Percentiles rank a stretch among this genome's conserved stretches.
Conservation (phyloP, 257 asterid genomes). For the Asclepias syriaca region DNA sequence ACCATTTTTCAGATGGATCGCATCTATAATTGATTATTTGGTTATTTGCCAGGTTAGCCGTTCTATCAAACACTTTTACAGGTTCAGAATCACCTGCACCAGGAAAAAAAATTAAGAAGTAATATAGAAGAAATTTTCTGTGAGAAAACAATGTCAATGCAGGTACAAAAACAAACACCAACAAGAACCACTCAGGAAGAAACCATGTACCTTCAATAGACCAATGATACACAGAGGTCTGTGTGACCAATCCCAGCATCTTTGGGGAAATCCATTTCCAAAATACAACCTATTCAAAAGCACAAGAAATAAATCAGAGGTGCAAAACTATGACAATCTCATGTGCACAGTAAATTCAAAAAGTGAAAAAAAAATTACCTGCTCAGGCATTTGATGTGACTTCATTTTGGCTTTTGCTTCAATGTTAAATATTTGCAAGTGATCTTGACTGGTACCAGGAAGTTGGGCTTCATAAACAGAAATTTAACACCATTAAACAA, state of each 20-base stretch:
- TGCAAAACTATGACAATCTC: neutral
- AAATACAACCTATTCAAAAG: slow-evolving; percentile 66
- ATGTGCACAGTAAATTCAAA: neutral
- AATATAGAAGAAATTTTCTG: slow-evolving; percentile 7
- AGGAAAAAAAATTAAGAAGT: neutral
- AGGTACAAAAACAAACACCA: too few species aligned
- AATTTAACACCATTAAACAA: slow-evolving; percentile 2
- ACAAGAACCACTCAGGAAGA: neutral
- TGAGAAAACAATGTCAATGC: too few species aligned
- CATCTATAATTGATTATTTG: slow-evolving; percentile 93
- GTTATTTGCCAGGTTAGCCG: slow-evolving; percentile 85
- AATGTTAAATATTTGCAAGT: slow-evolving; percentile 94
- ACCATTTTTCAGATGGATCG: slow-evolving; percentile 97
- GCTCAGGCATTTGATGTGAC: slow-evolving; percentile 99
- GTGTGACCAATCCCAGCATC: slow-evolving; percentile 95
- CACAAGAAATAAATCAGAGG: neutral
- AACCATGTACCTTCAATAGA: slow-evolving; percentile 63
- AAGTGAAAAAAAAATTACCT: slow-evolving; percentile 38
- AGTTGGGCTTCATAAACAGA: slow-evolving; percentile 77
- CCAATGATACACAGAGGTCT: slow-evolving; percentile 93
- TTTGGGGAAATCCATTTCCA: slow-evolving; percentile 97
- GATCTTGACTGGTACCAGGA: slow-evolving; percentile 93
- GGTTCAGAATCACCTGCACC: slow-evolving; percentile 89
- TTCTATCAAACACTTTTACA: slow-evolving; percentile 87
- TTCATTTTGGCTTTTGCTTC: slow-evolving; percentile 92